Percentiles rank a stretch among this genome's conserved stretches.
Conservation (phyloP, 805 yeast genomes). For the Diddensiella santjacobensis region DNA sequence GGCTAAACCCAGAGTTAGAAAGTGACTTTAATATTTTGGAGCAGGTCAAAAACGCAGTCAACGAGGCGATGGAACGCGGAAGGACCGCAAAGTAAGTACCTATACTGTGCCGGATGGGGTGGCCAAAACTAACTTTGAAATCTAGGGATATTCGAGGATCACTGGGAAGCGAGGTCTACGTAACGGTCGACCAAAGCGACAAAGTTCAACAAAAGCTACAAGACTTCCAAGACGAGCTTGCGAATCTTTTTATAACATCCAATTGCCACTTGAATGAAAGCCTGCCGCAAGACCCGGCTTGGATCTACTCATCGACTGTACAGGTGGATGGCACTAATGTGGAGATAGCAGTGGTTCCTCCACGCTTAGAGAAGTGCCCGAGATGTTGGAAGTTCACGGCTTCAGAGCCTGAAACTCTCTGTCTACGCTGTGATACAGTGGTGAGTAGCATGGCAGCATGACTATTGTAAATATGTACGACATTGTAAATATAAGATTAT, state of each 20-base stretch:
- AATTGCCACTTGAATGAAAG: constrained; percentile 41
- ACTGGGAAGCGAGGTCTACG: constrained; percentile 51
- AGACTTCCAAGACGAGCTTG: constrained; percentile 42
- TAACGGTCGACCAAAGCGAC: constrained; percentile 27
- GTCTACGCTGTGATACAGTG: constrained; percentile 59
- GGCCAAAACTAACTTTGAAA: no score
- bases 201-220: constrained; percentile 20
- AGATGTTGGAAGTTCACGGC: constrained; percentile 89
- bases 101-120: no score
- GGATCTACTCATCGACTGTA: constrained; percentile 33
- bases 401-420: constrained; percentile 47
- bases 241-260: constrained; percentile 64
- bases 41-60: constrained; percentile 46
- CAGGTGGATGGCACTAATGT: constrained; percentile 32
- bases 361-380: constrained; percentile 67
- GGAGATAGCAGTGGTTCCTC: constrained; percentile 41
- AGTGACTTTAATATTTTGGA: constrained; percentile 46
- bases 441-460: background rate
- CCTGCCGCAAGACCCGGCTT: constrained; percentile 20
- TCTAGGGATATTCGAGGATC: constrained; percentile 39
- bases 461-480: constrained; percentile 2
- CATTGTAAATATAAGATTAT: background rate
- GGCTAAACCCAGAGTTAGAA: constrained; percentile 37
- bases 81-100: constrained; percentile 43
- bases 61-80: constrained; percentile 53